Percentiles rank a stretch among this genome's conserved stretches.
These are phyloP conservation scores for Solanum microdontum DNA, from an alignment of 257 asterid genomes.

Conservation along the genomic window DNA sequence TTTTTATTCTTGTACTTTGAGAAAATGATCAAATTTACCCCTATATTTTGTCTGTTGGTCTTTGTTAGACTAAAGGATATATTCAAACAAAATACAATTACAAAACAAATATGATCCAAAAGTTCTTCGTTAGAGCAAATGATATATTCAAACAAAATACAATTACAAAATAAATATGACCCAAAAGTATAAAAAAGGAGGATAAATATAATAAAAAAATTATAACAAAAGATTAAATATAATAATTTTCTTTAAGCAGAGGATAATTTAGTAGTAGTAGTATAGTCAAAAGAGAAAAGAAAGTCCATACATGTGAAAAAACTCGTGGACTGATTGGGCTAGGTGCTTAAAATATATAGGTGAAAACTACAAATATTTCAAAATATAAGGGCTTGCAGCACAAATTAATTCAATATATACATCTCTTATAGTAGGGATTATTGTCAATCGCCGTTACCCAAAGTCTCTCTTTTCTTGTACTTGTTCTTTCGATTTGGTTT, in stretches of 20 bases:
- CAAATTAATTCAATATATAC: neutral
- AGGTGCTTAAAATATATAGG: neutral
- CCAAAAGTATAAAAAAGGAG: too few species aligned
- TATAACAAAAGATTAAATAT: neutral
- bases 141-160: too few species aligned
- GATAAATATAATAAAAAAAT: too few species aligned
- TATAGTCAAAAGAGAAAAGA: neutral
- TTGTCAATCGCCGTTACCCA: neutral
- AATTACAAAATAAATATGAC: too few species aligned
- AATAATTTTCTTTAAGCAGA: neutral
- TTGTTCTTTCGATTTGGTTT: neutral
- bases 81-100: too few species aligned
- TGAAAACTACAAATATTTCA: neutral
- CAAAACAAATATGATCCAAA: too few species aligned
- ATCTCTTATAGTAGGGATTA: neutral
- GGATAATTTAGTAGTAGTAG: neutral
- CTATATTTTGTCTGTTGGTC: neutral
- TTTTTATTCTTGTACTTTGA: neutral
- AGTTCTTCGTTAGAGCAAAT: too few species aligned
- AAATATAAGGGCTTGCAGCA: neutral
- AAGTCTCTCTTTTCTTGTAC: neutral
- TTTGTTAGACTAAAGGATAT: too few species aligned
- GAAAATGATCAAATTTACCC: neutral
- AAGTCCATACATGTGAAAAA: neutral
- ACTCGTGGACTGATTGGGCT: neutral